Evolutionary conservation across 2,329 filamentous ascomycete species (phyloP).

Genomic region (Fusarium torreyae): DNA sequence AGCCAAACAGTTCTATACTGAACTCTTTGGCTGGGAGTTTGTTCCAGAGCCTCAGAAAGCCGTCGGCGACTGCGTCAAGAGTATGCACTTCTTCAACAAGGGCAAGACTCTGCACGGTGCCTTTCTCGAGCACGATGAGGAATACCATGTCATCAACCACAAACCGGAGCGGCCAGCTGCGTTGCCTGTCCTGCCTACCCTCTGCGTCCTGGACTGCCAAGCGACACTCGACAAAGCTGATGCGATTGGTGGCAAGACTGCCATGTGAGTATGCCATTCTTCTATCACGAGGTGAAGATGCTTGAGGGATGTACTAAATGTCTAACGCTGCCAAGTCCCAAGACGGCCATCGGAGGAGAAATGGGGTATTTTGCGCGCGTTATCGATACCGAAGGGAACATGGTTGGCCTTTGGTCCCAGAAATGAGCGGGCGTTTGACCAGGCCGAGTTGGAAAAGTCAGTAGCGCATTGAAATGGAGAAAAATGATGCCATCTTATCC

Average conservation of each 20-base stretch:
- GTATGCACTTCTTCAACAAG: constrained; percentile 55
- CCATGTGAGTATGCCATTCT: constrained; percentile 51
- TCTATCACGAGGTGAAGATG: constrained; percentile 4
- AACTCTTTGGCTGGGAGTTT: constrained; percentile 56
- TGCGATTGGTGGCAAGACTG: constrained; percentile 53
- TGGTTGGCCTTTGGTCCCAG: constrained; percentile 55
- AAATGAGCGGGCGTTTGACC: constrained; percentile 37
- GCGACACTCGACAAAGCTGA: constrained; percentile 51
- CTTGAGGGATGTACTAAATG: constrained; percentile 3
- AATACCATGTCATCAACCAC: constrained; percentile 49
- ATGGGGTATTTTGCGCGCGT: constrained; percentile 57
- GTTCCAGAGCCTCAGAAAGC: constrained; percentile 37
- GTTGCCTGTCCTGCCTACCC: constrained; percentile 53
- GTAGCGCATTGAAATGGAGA: neutral
- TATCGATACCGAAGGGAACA: constrained; percentile 58
- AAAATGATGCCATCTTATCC: constrained; percentile 1
- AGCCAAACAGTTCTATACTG: constrained; percentile 57
- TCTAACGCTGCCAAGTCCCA: constrained; percentile 49
- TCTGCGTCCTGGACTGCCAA: constrained; percentile 54
- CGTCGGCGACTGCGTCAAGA: constrained; percentile 47
- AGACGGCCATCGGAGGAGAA: constrained; percentile 54
- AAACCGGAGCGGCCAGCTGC: constrained; percentile 45
- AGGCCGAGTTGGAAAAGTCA: constrained; percentile 1
- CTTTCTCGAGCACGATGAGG: constrained; percentile 54
- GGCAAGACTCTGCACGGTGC: constrained; percentile 54